phyloP scores from a whole-genome alignment of 805 yeast genomes.

The Kluyveromyces starmeri region DNA sequence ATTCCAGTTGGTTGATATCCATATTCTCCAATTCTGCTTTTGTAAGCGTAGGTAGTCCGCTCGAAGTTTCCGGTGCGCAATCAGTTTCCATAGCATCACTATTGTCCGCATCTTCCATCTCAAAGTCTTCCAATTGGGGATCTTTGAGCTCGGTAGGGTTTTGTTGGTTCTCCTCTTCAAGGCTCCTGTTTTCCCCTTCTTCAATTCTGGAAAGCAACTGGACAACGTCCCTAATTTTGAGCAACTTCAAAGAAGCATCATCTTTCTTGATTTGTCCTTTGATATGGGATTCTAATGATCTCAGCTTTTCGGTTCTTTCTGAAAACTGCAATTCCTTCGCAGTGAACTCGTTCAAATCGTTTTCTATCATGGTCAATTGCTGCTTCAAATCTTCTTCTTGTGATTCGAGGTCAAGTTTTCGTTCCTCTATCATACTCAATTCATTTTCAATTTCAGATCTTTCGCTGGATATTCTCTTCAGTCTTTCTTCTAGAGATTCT shows the following conservation, averaged over 20 bases:
- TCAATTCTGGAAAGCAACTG: conserved; percentile 22
- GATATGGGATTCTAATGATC: conserved; percentile 30
- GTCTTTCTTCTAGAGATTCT: not conserved
- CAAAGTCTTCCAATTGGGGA: not conserved
- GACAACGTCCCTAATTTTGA: conserved; percentile 47
- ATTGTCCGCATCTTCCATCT: not conserved
- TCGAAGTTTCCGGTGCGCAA: conserved; percentile 6
- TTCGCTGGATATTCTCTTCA: not conserved
- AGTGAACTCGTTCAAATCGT: conserved; percentile 43
- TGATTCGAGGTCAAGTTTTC: conserved; percentile 35
- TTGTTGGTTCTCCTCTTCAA: not conserved
- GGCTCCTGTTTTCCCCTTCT: conserved; percentile 6
- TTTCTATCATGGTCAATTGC: conserved; percentile 20
- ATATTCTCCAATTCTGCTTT: conserved; percentile 43
- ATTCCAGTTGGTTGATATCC: conserved; percentile 40
- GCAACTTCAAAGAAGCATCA: conserved; percentile 33
- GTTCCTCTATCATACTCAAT: conserved; percentile 43
- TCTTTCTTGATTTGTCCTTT: conserved; percentile 33
- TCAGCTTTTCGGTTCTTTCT: conserved; percentile 52
- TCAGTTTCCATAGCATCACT: conserved; percentile 10
- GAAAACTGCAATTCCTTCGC: conserved; percentile 60
- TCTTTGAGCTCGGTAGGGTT: conserved; percentile 4
- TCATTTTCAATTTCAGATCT: conserved; percentile 52
- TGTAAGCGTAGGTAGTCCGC: conserved; percentile 34
- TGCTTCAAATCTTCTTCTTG: conserved; percentile 39